These are phyloP conservation scores for Lathyrus aphaca DNA, from an alignment of 306 rosid species.

Conservation along the genomic window DNA sequence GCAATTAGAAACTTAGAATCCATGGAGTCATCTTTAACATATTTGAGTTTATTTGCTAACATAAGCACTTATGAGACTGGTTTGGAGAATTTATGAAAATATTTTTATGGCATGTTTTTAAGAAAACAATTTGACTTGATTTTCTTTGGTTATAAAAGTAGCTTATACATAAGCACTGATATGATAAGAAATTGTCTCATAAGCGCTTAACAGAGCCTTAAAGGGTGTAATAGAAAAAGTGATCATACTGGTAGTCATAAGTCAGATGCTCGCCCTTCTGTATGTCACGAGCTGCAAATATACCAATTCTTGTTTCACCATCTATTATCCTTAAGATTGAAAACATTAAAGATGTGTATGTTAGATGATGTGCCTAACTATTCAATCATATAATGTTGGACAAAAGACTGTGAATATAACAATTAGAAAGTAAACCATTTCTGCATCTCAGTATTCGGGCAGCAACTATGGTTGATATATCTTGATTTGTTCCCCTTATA, in stretches of 20 bases:
- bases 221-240: conserved; percentile 39
- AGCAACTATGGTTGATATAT: conserved; percentile 96
- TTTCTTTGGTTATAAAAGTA: neutral
- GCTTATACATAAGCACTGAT: neutral
- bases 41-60: neutral
- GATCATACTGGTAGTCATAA: conserved; percentile 90
- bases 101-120: neutral
- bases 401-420: conserved; percentile 11
- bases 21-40: too few relatives aligned
- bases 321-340: conserved; percentile 76
- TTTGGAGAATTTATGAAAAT: neutral
- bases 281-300: conserved; percentile 74
- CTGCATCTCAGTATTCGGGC: conserved; percentile 99
- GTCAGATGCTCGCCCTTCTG: conserved; percentile 90
- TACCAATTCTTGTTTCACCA: conserved; percentile 95
- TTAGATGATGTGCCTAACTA: conserved; percentile 33
- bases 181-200: neutral
- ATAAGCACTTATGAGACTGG: neutral
- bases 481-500: conserved; percentile 96
- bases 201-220: neutral
- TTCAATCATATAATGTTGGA: conserved; percentile 14
- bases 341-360: neutral
- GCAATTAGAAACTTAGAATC: conserved; percentile 73
- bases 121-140: neutral
- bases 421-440: conserved; percentile 68